Evolutionary conservation across 306 rosid species (phyloP), one percentile per base, ranked within the genome.

Genomic region (Pueraria montana): DNA sequence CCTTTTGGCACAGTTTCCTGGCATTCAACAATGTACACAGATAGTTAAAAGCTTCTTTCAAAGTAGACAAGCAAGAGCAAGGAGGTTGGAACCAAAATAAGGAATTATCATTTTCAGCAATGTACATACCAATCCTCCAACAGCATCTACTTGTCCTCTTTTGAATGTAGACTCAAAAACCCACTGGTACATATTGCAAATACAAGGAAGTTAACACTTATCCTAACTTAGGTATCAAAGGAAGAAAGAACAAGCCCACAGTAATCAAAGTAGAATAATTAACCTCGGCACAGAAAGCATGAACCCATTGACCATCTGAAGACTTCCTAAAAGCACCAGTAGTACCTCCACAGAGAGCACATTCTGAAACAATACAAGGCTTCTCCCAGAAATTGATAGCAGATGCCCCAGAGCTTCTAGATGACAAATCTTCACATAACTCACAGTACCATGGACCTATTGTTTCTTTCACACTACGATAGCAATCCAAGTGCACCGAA

Each of bases 271-370:
- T 24, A 80, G 71, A 62, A 65, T 12, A 27, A 59, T 45, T 79
- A 85, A 96, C 99, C 97, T 96, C 98, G 1, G 99, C 98, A 84
- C 99, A 96, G 80, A 94, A 92, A 66, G 98, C 99, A 89, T 96
- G 99, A 74, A 94, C 92, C 99, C 99, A 96, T 80, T 92, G 97
- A 72, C 98, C 97, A 90, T 90, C 90, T 74, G 95, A 89, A 48
- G 93, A 87, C 84, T 91, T 96, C 90, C 99, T 90, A 84, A 92
- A 94, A 84, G 99, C 98, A 88, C 98, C 99, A 74, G 92, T 82
- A 67, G 90, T 89, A 45, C 97, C 99, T 79, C 97, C 95, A 62
- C 99, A 96, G 76, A 96, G 84, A 85, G 94, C 95, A 84, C 99
- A 96, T 85, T 96, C 98, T 20, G 88, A 91, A 56, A 85, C 89